These are phyloP conservation scores for Tulasnella sp. DNA, from an alignment of 768 basidiomycete genomes.

Conservation along the genomic window DNA sequence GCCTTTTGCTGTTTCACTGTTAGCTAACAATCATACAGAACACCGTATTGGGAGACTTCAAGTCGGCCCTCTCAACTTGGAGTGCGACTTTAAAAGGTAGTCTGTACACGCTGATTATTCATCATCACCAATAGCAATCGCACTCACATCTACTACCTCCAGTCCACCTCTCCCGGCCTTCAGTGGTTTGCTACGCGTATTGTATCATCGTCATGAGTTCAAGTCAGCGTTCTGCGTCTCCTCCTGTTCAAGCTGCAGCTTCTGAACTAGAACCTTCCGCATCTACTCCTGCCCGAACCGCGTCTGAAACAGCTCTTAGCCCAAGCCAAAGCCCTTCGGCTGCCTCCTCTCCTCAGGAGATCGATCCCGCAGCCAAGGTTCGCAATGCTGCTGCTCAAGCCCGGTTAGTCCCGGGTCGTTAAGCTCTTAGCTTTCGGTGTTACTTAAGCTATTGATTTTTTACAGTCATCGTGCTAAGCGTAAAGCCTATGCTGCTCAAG, in stretches of 20 bases:
- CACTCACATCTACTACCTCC: background rate
- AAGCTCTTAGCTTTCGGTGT: background rate
- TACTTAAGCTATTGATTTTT: background rate
- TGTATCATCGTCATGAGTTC: background rate
- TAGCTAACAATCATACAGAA: background rate
- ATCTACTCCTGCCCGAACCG: background rate
- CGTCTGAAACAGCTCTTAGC: background rate
- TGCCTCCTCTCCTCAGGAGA: background rate
- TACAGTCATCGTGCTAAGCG: slow-evolving; percentile 6
- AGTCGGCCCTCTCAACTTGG: background rate
- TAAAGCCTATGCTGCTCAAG: slow-evolving; percentile 4
- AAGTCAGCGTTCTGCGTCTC: background rate
- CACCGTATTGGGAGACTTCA: background rate
- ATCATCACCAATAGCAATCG: background rate
- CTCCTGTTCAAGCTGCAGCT: background rate
- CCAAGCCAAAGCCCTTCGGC: background rate
- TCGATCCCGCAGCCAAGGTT: background rate
- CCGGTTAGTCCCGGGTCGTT: background rate
- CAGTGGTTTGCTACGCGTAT: background rate
- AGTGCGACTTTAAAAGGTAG: background rate
- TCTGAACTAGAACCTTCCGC: background rate
- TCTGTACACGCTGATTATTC: background rate
- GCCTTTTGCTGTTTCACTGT: background rate
- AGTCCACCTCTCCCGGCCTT: background rate
- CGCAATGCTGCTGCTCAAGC: slow-evolving; percentile 10